A percentile compares a stretch with the other conserved stretches of the same genome.
phyloP scores from a whole-genome alignment of 1,284 basidiomycete genomes.

The Boletus semigastroideus region DNA sequence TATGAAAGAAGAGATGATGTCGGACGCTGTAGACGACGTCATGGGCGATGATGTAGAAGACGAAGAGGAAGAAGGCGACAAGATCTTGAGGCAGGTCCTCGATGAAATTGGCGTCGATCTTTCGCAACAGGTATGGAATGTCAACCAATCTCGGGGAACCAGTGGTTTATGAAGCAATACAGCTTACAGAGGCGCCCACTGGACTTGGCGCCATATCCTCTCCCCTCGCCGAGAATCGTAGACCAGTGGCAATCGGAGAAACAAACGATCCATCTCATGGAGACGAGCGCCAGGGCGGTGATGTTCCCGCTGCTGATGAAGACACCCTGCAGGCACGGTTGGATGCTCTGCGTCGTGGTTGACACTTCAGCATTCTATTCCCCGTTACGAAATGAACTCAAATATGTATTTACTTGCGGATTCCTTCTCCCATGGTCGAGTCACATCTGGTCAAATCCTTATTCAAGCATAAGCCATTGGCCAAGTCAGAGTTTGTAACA shows the following conservation, averaged over 20 bases:
- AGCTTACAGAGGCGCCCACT: constrained; percentile 85
- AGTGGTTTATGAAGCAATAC: constrained; percentile 14
- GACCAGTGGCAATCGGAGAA: constrained; percentile 81
- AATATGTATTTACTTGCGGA: constrained; percentile 3
- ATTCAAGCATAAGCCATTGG: no score
- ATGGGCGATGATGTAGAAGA: constrained; percentile 95
- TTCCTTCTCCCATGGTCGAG: neutral
- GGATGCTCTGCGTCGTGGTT: constrained; percentile 75
- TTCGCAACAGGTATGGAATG: constrained; percentile 77
- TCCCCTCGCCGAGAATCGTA: constrained; percentile 62
- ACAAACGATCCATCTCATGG: constrained; percentile 43
- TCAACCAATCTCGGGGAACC: constrained; percentile 1
- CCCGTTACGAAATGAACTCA: constrained; percentile 3
- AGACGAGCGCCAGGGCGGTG: constrained; percentile 36
- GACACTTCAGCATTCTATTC: constrained; percentile 9
- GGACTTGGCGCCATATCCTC: constrained; percentile 60
- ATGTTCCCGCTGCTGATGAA: constrained; percentile 66
- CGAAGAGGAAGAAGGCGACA: constrained; percentile 95
- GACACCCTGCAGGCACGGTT: constrained; percentile 87
- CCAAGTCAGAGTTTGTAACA: no score
- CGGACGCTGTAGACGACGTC: constrained; percentile 95
- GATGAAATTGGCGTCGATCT: constrained; percentile 96
- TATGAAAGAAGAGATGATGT: constrained; percentile 99
- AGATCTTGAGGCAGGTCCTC: constrained; percentile 93
- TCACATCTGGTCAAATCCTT: neutral